phyloP scores from a whole-genome alignment of 2,329 filamentous ascomycete species.

The Fusarium sp. region DNA sequence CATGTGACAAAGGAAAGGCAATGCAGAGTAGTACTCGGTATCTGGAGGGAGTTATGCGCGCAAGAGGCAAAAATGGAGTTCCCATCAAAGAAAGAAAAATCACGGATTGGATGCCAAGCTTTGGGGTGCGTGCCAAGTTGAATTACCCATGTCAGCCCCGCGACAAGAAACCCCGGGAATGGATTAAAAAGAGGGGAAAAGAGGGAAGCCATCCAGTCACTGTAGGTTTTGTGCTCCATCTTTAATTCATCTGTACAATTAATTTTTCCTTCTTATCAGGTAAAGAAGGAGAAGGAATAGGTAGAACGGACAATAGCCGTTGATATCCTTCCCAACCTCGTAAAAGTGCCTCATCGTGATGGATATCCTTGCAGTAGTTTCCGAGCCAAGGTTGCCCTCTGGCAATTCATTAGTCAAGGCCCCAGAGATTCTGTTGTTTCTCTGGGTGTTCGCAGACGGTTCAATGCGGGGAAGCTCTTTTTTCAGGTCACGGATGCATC shows the following conservation, averaged over 20 bases:
- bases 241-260: background rate
- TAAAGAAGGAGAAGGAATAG: background rate
- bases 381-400: constrained; percentile 31
- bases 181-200: constrained; percentile 9
- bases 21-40: constrained; percentile 5
- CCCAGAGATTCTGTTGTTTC: constrained; percentile 2
- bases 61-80: constrained; percentile 25
- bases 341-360: constrained; percentile 29
- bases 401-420: constrained; percentile 26
- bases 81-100: background rate
- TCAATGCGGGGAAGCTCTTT: constrained; percentile 34
- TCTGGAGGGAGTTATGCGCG: background rate
- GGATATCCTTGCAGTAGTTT: constrained; percentile 34
- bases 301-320: constrained; percentile 2
- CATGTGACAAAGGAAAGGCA: constrained; percentile 16
- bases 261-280: background rate
- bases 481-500: constrained; percentile 40
- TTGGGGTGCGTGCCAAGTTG: constrained; percentile 13
- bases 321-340: background rate
- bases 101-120: constrained; percentile 14
- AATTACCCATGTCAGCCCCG: constrained; percentile 21
- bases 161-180: constrained; percentile 21
- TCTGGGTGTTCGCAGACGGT: constrained; percentile 22
- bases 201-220: background rate
- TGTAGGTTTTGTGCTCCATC: background rate